These are phyloP conservation scores for Stagonosporopsis vannaccii DNA, from an alignment of 2,329 filamentous ascomycete species.

Conservation along the genomic window DNA sequence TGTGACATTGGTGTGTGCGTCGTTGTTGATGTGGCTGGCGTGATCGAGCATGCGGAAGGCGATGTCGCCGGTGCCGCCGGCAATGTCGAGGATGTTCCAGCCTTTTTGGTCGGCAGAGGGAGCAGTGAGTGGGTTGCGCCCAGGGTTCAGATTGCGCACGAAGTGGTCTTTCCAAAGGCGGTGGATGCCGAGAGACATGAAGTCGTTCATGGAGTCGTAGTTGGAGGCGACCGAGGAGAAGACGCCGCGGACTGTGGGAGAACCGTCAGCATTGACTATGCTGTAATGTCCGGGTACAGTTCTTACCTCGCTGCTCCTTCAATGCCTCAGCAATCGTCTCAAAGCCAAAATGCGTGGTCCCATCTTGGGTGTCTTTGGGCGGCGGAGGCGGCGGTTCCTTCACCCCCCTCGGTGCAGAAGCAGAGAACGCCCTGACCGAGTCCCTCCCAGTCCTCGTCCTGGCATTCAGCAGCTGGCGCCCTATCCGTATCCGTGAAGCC, in stretches of 20 bases:
- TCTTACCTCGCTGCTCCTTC: constrained; percentile 71
- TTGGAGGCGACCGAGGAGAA: constrained; percentile 94
- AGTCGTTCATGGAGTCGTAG: constrained; percentile 98
- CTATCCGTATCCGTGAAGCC: constrained; percentile 34
- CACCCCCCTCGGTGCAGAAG: constrained; percentile 46
- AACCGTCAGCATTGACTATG: constrained; percentile 4
- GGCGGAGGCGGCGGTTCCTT: constrained; percentile 46
- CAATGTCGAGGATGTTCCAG: constrained; percentile 89
- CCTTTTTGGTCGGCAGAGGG: constrained; percentile 46
- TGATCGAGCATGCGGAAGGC: constrained; percentile 96
- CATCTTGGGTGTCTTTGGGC: constrained; percentile 52
- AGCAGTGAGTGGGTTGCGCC: constrained; percentile 58
- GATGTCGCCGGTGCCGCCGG: constrained; percentile 96
- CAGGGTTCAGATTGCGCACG: constrained; percentile 88
- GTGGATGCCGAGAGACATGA: constrained; percentile 98
- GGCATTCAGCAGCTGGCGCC: constrained; percentile 42
- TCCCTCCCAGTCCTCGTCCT: constrained; percentile 25
- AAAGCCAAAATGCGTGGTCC: constrained; percentile 86
- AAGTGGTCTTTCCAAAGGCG: constrained; percentile 98
- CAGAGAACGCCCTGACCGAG: constrained; percentile 61
- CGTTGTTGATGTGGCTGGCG: constrained; percentile 79
- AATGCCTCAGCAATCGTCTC: constrained; percentile 81
- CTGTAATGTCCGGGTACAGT: not conserved
- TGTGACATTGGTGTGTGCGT: constrained; percentile 81
- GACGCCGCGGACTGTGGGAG: constrained; percentile 74